phyloP scores from a whole-genome alignment of 2,329 filamentous ascomycete genomes.

The Chrysoporthe puriensis region DNA sequence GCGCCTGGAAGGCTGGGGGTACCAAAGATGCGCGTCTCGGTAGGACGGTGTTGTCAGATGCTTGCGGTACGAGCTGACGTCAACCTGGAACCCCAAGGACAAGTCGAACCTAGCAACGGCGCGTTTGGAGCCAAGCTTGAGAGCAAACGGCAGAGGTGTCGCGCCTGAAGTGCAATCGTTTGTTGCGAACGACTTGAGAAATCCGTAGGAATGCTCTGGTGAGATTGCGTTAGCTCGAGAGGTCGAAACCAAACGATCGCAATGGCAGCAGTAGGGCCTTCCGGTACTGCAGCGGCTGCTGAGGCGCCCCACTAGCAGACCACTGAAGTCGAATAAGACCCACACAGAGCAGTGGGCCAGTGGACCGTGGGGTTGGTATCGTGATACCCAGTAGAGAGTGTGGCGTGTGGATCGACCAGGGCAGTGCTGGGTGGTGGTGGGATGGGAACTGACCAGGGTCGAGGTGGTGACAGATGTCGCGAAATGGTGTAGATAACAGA shows the following conservation, averaged over 20 bases:
- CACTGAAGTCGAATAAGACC: slow-evolving; percentile 4
- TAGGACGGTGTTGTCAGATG: slow-evolving; percentile 2
- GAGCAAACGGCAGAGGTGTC: background rate
- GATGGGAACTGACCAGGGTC: background rate
- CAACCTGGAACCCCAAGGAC: slow-evolving; percentile 7
- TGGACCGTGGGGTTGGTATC: slow-evolving; percentile 5
- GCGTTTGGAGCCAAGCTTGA: background rate
- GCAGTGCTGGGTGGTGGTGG: background rate
- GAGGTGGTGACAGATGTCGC: background rate
- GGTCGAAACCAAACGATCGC: background rate
- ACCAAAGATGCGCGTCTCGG: slow-evolving; percentile 4
- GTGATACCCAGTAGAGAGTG: background rate
- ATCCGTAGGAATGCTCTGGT: background rate
- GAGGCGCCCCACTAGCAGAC: background rate
- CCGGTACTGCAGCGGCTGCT: background rate
- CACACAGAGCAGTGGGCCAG: slow-evolving; percentile 10
- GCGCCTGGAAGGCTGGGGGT: background rate
- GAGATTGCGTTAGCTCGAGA: background rate
- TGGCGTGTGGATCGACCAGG: slow-evolving; percentile 16
- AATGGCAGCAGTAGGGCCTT: background rate
- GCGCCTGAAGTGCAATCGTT: background rate
- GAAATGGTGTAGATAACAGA: background rate
- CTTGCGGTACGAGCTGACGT: slow-evolving; percentile 18
- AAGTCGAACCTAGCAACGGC: background rate
- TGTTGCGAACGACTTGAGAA: background rate